Evolutionary conservation across 2,329 filamentous ascomycete species (phyloP), one percentile per base, ranked within the genome.

Genomic region (Emmonsiellopsis sp.): DNA sequence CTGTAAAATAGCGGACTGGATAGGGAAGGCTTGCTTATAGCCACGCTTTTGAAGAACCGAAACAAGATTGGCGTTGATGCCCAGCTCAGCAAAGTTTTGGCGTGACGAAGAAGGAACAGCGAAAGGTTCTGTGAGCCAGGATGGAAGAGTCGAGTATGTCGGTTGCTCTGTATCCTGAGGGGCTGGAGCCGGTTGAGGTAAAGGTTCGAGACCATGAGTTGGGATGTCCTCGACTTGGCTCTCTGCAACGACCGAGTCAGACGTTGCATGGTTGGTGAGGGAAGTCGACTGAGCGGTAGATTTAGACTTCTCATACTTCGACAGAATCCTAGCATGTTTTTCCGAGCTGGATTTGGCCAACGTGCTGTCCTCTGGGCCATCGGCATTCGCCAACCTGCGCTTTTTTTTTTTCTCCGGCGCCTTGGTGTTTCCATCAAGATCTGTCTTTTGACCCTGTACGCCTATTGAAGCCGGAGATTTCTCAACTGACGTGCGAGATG

Each of bases 1-100:
- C 0, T 92, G 91, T 31, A 98, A 77, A 0, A 93, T 79, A 1
- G 84, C 83, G 5, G 87, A 83, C 68, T 95, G 89, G 1, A 95
- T 83, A 0, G 88, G 86, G 64, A 93, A 85, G 0, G 89, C 87
- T 48, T 84, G 74, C 5, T 76, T 75, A 65, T 88, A 88, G 1
- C 83, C 83, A 56, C 85, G 85, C n/a, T 78, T 74, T 34, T 81
- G 75, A 5, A 98, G 75, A 5, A 79, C 77, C 14, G 80, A 76
- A 1, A 83, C 72, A 7, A 84, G 76, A 44, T 82, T 80, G 5
- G 77, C 63, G 13, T 80, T 71, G 39, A 95, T 78, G 0, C 82
- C 82, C 0, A 93, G 71, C 5, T 81, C 74, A 1, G 71, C 65
- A 60, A 95, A 95, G 0, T 82, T 73, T 1, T 75, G 72, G 34